Evolutionary conservation across 768 basidiomycete species (phyloP).

Genomic region (Leccinum arenicola): DNA sequence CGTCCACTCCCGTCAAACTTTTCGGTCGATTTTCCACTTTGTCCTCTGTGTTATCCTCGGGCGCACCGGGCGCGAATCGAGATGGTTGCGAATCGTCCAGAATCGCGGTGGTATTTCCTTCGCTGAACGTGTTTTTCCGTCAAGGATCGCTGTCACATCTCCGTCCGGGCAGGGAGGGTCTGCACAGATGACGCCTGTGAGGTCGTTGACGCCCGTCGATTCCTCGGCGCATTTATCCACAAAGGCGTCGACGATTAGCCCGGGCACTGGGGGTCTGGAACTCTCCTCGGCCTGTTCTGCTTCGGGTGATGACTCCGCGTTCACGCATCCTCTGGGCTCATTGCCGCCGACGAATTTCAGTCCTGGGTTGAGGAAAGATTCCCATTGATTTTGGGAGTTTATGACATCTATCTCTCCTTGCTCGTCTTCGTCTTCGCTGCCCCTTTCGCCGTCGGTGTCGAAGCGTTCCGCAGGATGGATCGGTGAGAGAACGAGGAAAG

Average conservation of each 20-base stretch:
- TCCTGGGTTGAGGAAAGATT: slow-evolving; percentile 19
- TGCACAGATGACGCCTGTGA: slow-evolving; percentile 13
- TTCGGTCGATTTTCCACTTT: no score
- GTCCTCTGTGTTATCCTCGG: no score
- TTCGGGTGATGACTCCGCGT: slow-evolving; percentile 2
- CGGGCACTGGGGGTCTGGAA: no score
- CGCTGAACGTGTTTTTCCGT: slow-evolving; percentile 24
- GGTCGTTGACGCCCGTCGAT: slow-evolving; percentile 6
- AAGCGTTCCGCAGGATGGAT: neutral
- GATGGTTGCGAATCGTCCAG: no score
- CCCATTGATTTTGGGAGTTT: slow-evolving; percentile 28
- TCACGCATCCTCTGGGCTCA: slow-evolving; percentile 2
- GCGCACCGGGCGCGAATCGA: no score
- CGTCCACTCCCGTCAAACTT: no score
- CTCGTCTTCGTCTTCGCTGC: slow-evolving; percentile 13
- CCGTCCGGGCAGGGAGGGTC: slow-evolving; percentile 3
- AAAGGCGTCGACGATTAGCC: neutral
- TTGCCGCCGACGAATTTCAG: slow-evolving; percentile 7
- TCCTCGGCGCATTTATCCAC: neutral
- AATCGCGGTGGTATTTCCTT: no score
- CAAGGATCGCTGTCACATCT: slow-evolving; percentile 10
- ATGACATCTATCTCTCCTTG: slow-evolving; percentile 14
- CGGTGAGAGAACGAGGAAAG: slow-evolving; percentile 6
- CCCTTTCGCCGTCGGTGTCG: slow-evolving; percentile 15
- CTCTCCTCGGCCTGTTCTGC: neutral